Evolutionary conservation across 2,329 filamentous ascomycete genomes (phyloP).

Genomic region (Pyricularia pennisetigena): DNA sequence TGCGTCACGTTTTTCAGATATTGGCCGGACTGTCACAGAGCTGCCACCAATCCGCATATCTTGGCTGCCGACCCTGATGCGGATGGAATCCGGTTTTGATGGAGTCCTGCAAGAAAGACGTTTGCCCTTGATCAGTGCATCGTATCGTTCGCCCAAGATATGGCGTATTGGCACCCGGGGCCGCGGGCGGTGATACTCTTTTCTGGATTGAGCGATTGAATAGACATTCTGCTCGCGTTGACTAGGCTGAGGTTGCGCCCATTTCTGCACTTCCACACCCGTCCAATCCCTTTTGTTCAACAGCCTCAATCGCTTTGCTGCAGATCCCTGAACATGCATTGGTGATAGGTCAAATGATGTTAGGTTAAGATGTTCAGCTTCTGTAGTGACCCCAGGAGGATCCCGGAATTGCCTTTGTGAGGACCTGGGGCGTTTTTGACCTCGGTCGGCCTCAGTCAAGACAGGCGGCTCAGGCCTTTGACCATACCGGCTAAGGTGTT

Average conservation of each 20-base stretch:
- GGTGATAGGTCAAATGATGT: background rate
- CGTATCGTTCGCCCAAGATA: conserved; percentile 11
- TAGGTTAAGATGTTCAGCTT: background rate
- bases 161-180: conserved; percentile 11
- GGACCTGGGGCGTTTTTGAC: background rate
- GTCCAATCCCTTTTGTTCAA: conserved; percentile 24
- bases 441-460: background rate
- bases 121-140: background rate
- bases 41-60: conserved; percentile 16
- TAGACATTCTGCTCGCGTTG: background rate
- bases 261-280: conserved; percentile 21
- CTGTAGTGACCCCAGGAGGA: background rate
- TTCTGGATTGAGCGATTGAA: background rate
- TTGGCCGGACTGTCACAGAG: conserved; percentile 7
- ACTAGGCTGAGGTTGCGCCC: conserved; percentile 18
- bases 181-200: conserved; percentile 10
- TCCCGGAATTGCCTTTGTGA: background rate
- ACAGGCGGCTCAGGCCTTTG: background rate
- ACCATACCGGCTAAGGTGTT: background rate
- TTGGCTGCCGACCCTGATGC: conserved; percentile 24
- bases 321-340: conserved; percentile 5
- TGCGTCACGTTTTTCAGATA: background rate
- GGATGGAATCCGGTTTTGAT: conserved; percentile 12
- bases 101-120: background rate
- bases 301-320: conserved; percentile 18